Evolutionary conservation across 2,329 filamentous ascomycete genomes (phyloP), one percentile per base, ranked within the genome.

Genomic region (Orbilia blumenaviensis): DNA sequence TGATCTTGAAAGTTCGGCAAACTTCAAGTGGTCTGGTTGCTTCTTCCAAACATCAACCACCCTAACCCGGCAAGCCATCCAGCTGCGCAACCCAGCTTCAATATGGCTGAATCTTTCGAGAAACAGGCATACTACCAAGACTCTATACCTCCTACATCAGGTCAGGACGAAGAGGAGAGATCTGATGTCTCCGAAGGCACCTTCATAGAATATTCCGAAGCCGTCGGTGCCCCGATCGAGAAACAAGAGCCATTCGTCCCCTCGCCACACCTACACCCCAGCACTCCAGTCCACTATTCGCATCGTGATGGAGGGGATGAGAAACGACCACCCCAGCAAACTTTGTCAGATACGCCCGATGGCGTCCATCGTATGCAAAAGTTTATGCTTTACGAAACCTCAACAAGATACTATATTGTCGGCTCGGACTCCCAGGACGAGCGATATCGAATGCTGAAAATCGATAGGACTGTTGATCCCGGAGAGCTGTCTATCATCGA

Each of bases 381-480:
- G 81, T 98, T 97, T 83, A 95, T 92, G n/a, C 85, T 99, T 21
- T 98, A 99, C 83, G 95, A 99, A 84, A 99, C 95, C 2, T 92
- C 92, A 10, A 93, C 90, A 66, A 89, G 93, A 62, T 99, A 95
- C 83, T 99, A 97, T 82, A 91, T 99, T 78, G 93, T 98, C 16
- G 95, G 95, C 12, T 91, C 92, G 61, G 95, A 99, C 82, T 89
- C 97, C 67, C 90, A 93, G 79, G 95, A 98, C 82, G 91, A 89
- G 80, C 89, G 91, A 25, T 98, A 95, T 83, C 90, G 94, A 61
- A 93, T 99, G 68, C 85, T 99, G 81, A 97, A 98, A 83, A 96
- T 99, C 80, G 94, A 98, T 82, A 89, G 95, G 50, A 97, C 92
- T 3, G 90, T 90, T 27, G 92, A 94, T 79, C 87, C 87, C 81